phyloP scores from a whole-genome alignment of 768 basidiomycete genomes.

The Calocybe gangraenosa region DNA sequence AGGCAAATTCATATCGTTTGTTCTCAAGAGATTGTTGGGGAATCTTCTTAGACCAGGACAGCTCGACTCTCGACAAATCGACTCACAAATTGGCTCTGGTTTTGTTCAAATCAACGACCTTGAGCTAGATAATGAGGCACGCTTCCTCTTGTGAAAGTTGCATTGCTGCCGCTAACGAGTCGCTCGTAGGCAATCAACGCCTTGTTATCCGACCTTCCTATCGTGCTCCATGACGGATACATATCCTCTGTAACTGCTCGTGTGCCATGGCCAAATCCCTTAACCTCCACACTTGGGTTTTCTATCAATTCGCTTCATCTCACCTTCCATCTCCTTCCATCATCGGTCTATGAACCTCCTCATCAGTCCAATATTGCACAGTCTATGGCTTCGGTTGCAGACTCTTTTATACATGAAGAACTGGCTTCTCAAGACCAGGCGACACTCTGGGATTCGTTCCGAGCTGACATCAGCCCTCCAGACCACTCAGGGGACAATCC shows the following conservation, averaged over 20 bases:
- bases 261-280: conserved; percentile 83
- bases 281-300: conserved; percentile 68
- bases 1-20: conserved; percentile 84
- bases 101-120: conserved; percentile 83
- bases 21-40: conserved; percentile 79
- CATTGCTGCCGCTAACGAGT: conserved; percentile 11
- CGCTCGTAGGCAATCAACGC: conserved; percentile 70
- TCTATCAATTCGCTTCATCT: conserved; percentile 67
- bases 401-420: conserved; percentile 84
- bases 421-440: conserved; percentile 69
- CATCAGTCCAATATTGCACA: conserved; percentile 51
- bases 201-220: conserved; percentile 59
- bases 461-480: conserved; percentile 33
- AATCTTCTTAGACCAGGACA: conserved; percentile 87
- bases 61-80: conserved; percentile 81
- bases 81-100: conserved; percentile 91
- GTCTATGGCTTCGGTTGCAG: conserved; percentile 67
- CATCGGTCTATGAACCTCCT: conserved; percentile 18
- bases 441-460: conserved; percentile 65
- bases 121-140: conserved; percentile 70
- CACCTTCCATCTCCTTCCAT: conserved; percentile 47
- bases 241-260: conserved; percentile 72
- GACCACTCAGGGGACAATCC: conserved; percentile 27
- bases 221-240: conserved; percentile 66
- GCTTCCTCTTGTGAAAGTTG: conserved; percentile 16